Evolutionary conservation across 208 protist genomes (phyloP), one percentile per base, ranked within the genome.

Genomic region (Crithidia mellificae): DNA sequence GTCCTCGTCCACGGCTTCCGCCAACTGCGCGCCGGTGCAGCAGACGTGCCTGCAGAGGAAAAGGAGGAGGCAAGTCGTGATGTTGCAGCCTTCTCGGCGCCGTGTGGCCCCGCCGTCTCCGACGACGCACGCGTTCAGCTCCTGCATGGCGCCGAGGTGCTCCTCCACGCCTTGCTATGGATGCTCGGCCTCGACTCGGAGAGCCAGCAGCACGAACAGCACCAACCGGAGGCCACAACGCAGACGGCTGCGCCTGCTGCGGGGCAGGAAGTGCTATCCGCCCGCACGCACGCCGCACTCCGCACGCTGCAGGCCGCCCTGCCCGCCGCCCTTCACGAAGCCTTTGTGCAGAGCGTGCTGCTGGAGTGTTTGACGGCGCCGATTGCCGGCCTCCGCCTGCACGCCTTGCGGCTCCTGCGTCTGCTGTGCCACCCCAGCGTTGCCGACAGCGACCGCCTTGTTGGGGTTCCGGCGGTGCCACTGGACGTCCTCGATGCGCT

Each of bases 351-450:
- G 14, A 69, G 74, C 25, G 68, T 96, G 29, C 74, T 96, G 30
- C 57, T 91, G n/a, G 86, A 93, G 68, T 80, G 78, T 12, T 77
- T 96, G 54, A 70, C 80, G 3, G 72, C 88, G 8, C 88, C 86
- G 8, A 62, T 83, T 25, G 84, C 88, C 30, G 72, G 75, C 11
- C 71, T 96, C 32, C 87, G 91, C 38, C 64, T 96, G 54, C 64
- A 84, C 24, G 74, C 88, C 1, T 63, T 96, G 51, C 85, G 83
- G 0, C 74, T 94, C 29, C 73, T 96, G 39, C 79, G 72, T 14
- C 63, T 85, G 34, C 73, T 93, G 22, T 92, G 86, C 63, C 79
- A 81, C 34, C 68, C 75, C 3, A 44, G 52, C 0, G 49, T 81
- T 20, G 57, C 52, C 20, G 62, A 53, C 43, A 63, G 34, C 0